Base-by-base conservation (phyloP, 768 basidiomycete species). In the Rossbeevera mucosa region DNA sequence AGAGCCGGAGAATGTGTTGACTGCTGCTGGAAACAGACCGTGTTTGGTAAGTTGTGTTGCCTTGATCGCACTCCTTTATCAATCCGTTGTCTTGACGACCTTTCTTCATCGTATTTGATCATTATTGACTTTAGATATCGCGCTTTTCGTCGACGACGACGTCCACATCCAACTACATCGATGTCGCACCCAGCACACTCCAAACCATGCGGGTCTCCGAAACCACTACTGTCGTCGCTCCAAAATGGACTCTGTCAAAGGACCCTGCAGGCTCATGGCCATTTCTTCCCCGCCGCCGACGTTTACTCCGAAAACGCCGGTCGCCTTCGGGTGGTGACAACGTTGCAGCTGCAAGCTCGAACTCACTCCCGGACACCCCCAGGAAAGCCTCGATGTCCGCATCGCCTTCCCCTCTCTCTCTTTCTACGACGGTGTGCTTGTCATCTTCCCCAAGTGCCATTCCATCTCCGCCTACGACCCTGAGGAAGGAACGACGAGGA, bases 61-160 rank as follows among this genome's bases (percentile, higher is more conserved):
- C 18, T 36, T 16, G 18, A n/a, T 16, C 36, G 18, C 36, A 8
- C 18, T 38, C n/a, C 36, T 38, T 20, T 11, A 12, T 18, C 36
- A 11, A 38, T 38, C 3, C 9, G 26, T 45, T 7, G 31, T 26
- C 22, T 45, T 50, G 25, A n/a, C n/a, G 25, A 36, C 31, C 18
- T 46, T 42, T 31, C 26, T 21, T 18, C 18, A 38, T 38, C 11
- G 5, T 38, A 18, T 38, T 5, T 21, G 4, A 21, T 38, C 26
- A 3, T 42, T 58, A 12, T 14, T 38, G 41, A 22, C 7, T 41
- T 24, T 44, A 71, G 72, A 57, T 42, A 40, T 72, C 71, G 8
- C 71, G 67, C 16, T 73, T 73, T 50, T 72, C 71, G 26, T 58
- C 59, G 22, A 68, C 71, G 28, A 72, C 71, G 5, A 65, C 62